Conservation (phyloP, 2,329 filamentous ascomycete genomes). For the Acrocalymma vagum region DNA sequence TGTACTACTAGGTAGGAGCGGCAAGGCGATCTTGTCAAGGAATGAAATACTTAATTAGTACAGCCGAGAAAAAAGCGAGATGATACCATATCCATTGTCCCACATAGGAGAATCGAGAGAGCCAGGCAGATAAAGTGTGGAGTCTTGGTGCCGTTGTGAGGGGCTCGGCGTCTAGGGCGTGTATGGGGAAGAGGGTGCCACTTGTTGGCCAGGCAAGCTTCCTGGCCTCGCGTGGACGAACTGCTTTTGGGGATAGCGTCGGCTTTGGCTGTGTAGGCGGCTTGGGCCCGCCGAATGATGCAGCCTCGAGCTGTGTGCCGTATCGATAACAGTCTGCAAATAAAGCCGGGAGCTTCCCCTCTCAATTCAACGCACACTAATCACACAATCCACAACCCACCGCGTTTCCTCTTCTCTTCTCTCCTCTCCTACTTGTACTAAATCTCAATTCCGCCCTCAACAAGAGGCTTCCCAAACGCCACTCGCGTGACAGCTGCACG, state of each 20-base stretch:
- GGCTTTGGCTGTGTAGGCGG: no score
- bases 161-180: slow-evolving; percentile 23
- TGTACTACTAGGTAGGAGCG: no score
- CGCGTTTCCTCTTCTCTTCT: neutral
- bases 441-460: neutral
- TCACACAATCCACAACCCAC: neutral
- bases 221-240: slow-evolving; percentile 20
- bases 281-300: slow-evolving; percentile 14
- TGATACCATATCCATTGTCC: no score
- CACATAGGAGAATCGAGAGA: no score
- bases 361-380: neutral
- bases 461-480: neutral
- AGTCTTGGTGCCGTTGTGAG: no score
- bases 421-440: neutral
- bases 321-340: slow-evolving; percentile 19
- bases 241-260: slow-evolving; percentile 26
- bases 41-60: no score
- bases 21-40: no score
- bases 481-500: no score
- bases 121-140: no score
- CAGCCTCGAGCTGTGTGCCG: slow-evolving; percentile 17
- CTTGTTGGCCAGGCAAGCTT: slow-evolving; percentile 12
- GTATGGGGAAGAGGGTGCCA: slow-evolving; percentile 13
- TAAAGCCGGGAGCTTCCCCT: slow-evolving; percentile 11
- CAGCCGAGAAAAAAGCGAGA: no score